Conservation (phyloP, 148 eudicot species). For the Gaultheria prostrata region DNA sequence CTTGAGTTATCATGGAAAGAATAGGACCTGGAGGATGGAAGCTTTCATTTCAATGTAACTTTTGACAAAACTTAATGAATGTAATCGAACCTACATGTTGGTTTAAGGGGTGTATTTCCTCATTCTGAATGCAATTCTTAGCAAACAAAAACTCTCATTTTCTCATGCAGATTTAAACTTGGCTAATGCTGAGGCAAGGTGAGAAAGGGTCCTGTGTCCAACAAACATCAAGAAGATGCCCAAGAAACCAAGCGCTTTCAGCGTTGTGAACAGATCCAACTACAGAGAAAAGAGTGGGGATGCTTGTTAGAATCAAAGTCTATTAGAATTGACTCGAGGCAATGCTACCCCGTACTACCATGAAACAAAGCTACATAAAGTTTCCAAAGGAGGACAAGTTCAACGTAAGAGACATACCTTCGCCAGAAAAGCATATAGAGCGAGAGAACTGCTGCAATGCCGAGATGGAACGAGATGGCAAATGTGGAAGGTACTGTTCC, state of each 20-base stretch:
- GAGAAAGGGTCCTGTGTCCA: slow-evolving; percentile 80
- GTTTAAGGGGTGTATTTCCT: not conserved
- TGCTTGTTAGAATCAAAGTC: not conserved
- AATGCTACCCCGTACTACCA: too few species aligned
- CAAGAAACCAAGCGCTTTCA: slow-evolving; percentile 71
- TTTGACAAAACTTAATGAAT: slow-evolving; percentile 6
- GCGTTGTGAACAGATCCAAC: slow-evolving; percentile 86
- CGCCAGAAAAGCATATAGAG: slow-evolving; percentile 79
- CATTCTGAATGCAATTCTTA: not conserved
- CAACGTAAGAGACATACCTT: slow-evolving; percentile 46
- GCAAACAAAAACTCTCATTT: not conserved
- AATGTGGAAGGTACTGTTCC: slow-evolving; percentile 61
- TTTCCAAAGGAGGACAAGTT: not conserved
- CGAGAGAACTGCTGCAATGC: slow-evolving; percentile 79
- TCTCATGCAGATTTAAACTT: slow-evolving; percentile 73
- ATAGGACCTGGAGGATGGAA: not conserved
- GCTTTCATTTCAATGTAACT: not conserved
- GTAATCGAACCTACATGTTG: not conserved
- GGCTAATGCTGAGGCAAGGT: slow-evolving; percentile 70
- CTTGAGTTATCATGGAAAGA: not conserved
- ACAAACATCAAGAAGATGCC: slow-evolving; percentile 77
- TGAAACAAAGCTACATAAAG: too few species aligned
- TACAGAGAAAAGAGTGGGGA: slow-evolving; percentile 15
- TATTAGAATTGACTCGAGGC: too few species aligned
- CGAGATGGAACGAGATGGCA: slow-evolving; percentile 72